phyloP scores from a whole-genome alignment of 768 basidiomycete genomes.

The Cystofilobasidium capitatum region DNA sequence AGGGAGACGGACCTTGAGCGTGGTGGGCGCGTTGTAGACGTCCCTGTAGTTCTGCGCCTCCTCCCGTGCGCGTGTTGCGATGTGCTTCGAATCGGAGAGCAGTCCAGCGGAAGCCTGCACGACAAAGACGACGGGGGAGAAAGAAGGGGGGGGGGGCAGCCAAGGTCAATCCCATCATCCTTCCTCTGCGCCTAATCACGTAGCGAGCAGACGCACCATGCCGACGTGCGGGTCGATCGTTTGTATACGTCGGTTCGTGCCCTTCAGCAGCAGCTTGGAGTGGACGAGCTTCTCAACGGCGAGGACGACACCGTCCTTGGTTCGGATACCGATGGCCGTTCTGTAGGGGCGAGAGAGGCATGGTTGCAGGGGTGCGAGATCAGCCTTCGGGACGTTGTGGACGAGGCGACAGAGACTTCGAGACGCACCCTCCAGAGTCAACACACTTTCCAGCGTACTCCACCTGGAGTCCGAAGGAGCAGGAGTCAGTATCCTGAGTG shows the following conservation, averaged over 20 bases:
- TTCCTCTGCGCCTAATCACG: background rate
- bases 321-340: conserved; percentile 89
- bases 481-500: no score
- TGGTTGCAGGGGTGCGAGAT: conserved; percentile 13
- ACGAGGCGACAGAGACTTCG: background rate
- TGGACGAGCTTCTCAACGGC: conserved; percentile 98
- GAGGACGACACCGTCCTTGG: conserved; percentile 86
- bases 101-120: conserved; percentile 81
- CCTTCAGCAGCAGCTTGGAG: conserved; percentile 88
- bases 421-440: conserved; percentile 83
- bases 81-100: conserved; percentile 81
- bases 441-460: conserved; percentile 98
- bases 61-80: conserved; percentile 72
- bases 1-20: conserved; percentile 57
- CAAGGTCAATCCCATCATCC: background rate
- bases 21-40: conserved; percentile 59
- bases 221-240: conserved; percentile 90
- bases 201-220: conserved; percentile 48
- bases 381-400: background rate
- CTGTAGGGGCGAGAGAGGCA: conserved; percentile 41
- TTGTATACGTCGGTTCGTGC: conserved; percentile 84
- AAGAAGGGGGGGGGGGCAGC: background rate
- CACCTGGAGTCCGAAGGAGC: conserved; percentile 48
- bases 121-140: background rate
- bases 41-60: conserved; percentile 69